These are phyloP conservation scores for Salix viminalis DNA, from an alignment of 345 rosid genomes.

Conservation along the genomic window DNA sequence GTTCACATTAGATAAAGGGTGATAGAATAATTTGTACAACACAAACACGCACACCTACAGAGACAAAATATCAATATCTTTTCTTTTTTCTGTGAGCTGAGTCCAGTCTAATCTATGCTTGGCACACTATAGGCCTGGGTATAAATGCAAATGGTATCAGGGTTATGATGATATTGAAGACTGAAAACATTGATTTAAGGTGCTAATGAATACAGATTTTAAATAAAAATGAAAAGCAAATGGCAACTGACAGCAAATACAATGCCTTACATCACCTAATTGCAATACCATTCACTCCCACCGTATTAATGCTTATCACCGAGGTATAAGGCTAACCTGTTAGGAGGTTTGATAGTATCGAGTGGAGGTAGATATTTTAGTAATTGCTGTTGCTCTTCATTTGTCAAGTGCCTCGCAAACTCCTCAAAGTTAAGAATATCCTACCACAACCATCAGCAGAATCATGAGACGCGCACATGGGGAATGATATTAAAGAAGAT, in stretches of 20 bases:
- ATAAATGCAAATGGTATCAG: background rate
- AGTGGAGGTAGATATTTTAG: slow-evolving; percentile 62
- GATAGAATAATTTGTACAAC: background rate
- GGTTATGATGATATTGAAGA: background rate
- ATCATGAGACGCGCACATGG: background rate
- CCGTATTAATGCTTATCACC: background rate
- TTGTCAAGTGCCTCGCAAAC: slow-evolving; percentile 58
- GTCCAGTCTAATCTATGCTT: background rate
- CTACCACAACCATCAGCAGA: slow-evolving; percentile 36
- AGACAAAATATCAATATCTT: background rate
- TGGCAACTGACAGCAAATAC: background rate
- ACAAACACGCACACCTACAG: background rate
- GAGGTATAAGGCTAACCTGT: slow-evolving; percentile 43
- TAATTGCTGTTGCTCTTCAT: slow-evolving; percentile 76
- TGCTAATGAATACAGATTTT: background rate
- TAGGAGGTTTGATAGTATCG: slow-evolving; percentile 53
- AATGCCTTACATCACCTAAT: background rate
- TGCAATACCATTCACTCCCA: background rate
- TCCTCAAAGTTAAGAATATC: slow-evolving; percentile 75
- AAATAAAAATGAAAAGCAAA: background rate
- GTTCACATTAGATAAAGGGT: background rate
- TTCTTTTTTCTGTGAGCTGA: background rate
- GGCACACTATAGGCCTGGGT: background rate
- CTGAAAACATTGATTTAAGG: background rate
- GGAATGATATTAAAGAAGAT: background rate